Evolutionary conservation across 371 early-diverging fungal genomes (phyloP).

Genomic region (Circinella minor): DNA sequence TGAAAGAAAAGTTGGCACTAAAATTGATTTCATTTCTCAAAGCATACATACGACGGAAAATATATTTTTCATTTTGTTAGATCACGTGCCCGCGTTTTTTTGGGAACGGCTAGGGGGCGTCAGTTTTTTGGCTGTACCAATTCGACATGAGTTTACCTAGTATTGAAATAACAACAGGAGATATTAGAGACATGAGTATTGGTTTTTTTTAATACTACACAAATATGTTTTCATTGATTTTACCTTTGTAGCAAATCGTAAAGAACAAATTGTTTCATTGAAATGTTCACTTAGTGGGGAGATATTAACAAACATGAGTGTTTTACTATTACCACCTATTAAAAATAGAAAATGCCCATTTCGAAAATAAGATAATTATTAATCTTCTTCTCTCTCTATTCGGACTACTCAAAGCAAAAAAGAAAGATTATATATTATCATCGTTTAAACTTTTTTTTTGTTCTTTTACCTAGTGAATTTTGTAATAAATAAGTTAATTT

Average conservation of each 20-base stretch:
- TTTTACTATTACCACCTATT: conserved; percentile 92
- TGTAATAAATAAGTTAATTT: conserved; percentile 95
- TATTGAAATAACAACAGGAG: neutral
- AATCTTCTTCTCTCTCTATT: no score
- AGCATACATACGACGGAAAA: no score
- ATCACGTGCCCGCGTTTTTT: no score
- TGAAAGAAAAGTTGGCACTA: no score
- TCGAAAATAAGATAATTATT: no score
- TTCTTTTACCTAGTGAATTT: conserved; percentile 75
- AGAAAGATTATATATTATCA: neutral
- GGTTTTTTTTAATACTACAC: no score
- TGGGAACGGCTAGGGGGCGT: no score
- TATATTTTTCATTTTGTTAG: no score
- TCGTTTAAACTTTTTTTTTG: neutral
- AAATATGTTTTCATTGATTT: no score
- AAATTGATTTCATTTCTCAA: no score
- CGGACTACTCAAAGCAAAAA: no score
- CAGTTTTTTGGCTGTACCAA: conserved; percentile 63
- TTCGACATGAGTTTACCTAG: conserved; percentile 69
- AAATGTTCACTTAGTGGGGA: conserved; percentile 77
- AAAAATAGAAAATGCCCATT: neutral
- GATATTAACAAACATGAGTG: conserved; percentile 99
- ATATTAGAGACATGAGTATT: no score
- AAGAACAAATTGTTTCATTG: conserved; percentile 90
- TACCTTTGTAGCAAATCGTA: conserved; percentile 96